phyloP scores from a whole-genome alignment of 148 eudicot species.

The Camellia japonica region DNA sequence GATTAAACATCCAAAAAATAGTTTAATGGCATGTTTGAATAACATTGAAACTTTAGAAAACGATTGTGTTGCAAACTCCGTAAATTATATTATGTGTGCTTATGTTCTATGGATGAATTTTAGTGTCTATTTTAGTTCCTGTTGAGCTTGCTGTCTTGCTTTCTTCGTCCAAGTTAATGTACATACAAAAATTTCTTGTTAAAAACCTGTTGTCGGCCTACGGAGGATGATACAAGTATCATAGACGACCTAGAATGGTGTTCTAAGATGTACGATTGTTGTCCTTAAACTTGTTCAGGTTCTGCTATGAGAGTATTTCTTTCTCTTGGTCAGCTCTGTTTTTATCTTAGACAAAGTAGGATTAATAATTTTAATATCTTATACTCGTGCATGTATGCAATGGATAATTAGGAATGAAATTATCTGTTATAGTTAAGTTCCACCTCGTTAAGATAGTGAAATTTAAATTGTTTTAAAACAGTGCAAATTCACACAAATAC shows the following conservation, averaged over 20 bases:
- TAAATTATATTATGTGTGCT: not conserved
- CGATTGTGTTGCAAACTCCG: constrained; percentile 16
- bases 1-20: not conserved
- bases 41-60: not conserved
- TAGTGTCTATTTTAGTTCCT: not conserved
- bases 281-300: no score
- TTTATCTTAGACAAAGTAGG: no score
- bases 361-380: no score
- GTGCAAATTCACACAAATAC: no score
- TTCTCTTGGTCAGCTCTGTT: no score
- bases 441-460: no score
- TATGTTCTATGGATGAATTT: not conserved
- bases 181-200: not conserved
- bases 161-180: not conserved
- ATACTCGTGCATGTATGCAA: no score
- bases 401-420: no score
- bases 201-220: not conserved
- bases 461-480: no score
- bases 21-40: constrained; percentile 4
- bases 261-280: not conserved
- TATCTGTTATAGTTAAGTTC: no score
- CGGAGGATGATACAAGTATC: not conserved
- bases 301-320: no score
- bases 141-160: not conserved
- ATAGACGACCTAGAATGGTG: not conserved